Evolutionary conservation across 495 filamentous ascomycete genomes (phyloP), one percentile per base, ranked within the genome.

Genomic region (Aspergillus sclerotioniger): DNA sequence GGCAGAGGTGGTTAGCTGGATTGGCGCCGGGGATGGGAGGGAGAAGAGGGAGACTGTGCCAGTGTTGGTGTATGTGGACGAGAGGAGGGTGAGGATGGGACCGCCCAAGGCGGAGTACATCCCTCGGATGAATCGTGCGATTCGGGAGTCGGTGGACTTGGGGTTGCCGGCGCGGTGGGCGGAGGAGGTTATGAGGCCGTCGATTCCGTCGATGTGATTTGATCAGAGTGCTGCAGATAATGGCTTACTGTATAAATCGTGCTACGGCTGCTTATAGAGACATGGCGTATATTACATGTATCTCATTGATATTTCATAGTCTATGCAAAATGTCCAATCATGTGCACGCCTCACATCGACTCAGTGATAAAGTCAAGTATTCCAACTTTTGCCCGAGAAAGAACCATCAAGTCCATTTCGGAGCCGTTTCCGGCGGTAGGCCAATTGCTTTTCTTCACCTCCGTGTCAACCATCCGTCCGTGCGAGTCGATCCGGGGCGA

Each of bases 111-210:
- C 72, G 16, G 88, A 90, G 71, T 91, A 90, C 68, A 73, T 90
- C 35, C 66, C 74, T 19, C 68, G 88, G 48, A 90, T 90, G 79
- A 90, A 90, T 65, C 74, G 71, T 54, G 88, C 84, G 6, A 80
- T 90, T 62, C 59, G 66, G 53, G 87, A 91, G 74, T 85, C 83
- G 6, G 57, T 82, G 53, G 63, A 57, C 21, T 64, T 80, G 60
- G 87, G 86, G 12, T 71, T 90, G 59, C 81, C 85, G 21, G 52
- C 61, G 57, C 56, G 60, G 28, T 90, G 85, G 73, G 75, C 87
- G 50, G 71, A 82, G 20, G 71, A 71, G 59, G 80, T 84, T 32
- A 69, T 90, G 59, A 76, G 87, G 65, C 68, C 62, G 55, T 86
- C 75, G 64, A 84, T 90, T 63, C 82, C 73, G 16, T 39, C 51